These are phyloP conservation scores for Pichia gijzeniarum DNA, from an alignment of 805 yeast genomes.

Conservation along the genomic window DNA sequence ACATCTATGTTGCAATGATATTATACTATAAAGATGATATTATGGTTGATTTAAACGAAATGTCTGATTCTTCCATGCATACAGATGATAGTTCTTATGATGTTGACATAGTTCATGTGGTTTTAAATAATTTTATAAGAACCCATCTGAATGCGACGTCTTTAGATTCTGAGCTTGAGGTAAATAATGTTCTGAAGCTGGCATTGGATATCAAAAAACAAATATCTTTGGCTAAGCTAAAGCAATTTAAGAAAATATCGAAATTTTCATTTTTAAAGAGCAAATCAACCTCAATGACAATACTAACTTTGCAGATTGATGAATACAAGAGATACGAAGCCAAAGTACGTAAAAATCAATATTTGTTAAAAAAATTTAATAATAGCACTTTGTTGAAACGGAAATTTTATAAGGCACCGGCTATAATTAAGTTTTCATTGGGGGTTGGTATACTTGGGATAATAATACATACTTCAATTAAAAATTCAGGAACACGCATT, in stretches of 20 bases:
- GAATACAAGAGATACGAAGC: background rate
- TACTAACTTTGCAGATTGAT: slow-evolving; percentile 16
- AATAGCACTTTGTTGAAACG: background rate
- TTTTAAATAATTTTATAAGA: slow-evolving; percentile 24
- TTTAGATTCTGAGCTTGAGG: slow-evolving; percentile 21
- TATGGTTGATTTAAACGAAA: slow-evolving; percentile 28
- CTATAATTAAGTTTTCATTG: background rate
- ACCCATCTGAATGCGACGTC: slow-evolving; percentile 22
- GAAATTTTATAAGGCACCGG: background rate
- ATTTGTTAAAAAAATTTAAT: background rate
- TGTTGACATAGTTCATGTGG: slow-evolving; percentile 25
- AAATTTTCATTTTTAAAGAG: slow-evolving; percentile 21
- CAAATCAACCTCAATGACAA: slow-evolving; percentile 6
- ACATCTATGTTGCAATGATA: slow-evolving; percentile 55
- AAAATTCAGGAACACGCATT: background rate
- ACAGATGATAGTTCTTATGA: slow-evolving; percentile 23
- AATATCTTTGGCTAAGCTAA: slow-evolving; percentile 9
- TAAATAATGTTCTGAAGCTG: slow-evolving; percentile 23
- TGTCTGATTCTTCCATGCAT: slow-evolving; percentile 25
- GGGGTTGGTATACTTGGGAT: slow-evolving; percentile 9
- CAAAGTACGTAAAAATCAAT: background rate
- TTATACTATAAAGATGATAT: slow-evolving; percentile 40
- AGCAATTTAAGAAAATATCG: slow-evolving; percentile 6
- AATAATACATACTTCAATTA: background rate
- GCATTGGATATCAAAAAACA: slow-evolving; percentile 12